Conservation (phyloP, 2,329 filamentous ascomycete species). For the Colletotrichum lentis region DNA sequence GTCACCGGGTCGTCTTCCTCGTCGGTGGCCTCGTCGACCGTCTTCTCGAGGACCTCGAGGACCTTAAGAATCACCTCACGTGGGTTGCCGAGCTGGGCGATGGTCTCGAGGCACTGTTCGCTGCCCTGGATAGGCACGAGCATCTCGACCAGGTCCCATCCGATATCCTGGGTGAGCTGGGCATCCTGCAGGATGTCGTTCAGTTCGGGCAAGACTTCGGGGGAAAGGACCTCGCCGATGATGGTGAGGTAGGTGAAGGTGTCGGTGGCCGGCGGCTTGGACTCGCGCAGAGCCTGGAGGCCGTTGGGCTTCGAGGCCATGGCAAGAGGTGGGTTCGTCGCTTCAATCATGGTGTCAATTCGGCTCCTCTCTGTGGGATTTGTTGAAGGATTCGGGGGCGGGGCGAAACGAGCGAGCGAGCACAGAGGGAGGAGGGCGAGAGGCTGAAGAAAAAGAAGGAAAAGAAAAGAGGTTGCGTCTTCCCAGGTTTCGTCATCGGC, state of each 20-base stretch:
- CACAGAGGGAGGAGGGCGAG: constrained; percentile 9
- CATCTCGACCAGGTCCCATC: constrained; percentile 83
- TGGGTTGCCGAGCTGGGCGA: constrained; percentile 80
- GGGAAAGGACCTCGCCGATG: constrained; percentile 75
- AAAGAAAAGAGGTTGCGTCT: constrained; percentile 29
- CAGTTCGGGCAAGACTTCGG: constrained; percentile 71
- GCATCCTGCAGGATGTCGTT: constrained; percentile 74
- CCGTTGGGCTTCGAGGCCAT: constrained; percentile 49
- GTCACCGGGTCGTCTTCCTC: constrained; percentile 49
- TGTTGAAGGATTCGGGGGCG: constrained; percentile 5
- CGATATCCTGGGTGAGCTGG: constrained; percentile 76
- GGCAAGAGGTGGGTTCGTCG: constrained; percentile 22
- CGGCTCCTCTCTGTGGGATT: background rate
- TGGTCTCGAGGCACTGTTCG: constrained; percentile 75
- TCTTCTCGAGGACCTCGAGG: constrained; percentile 73
- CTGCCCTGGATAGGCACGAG: constrained; percentile 73
- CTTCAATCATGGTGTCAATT: constrained; percentile 36
- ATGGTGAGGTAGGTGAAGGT: constrained; percentile 81
- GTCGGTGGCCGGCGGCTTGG: constrained; percentile 65
- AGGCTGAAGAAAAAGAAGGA: constrained; percentile 22
- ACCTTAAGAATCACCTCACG: constrained; percentile 84
- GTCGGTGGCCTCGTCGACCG: constrained; percentile 53
- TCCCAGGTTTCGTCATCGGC: constrained; percentile 34
- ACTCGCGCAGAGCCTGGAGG: constrained; percentile 57
- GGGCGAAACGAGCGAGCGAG: background rate